These are phyloP conservation scores for Stenogyne calaminthoides DNA, from an alignment of 305 asterid genomes.

Conservation along the genomic window DNA sequence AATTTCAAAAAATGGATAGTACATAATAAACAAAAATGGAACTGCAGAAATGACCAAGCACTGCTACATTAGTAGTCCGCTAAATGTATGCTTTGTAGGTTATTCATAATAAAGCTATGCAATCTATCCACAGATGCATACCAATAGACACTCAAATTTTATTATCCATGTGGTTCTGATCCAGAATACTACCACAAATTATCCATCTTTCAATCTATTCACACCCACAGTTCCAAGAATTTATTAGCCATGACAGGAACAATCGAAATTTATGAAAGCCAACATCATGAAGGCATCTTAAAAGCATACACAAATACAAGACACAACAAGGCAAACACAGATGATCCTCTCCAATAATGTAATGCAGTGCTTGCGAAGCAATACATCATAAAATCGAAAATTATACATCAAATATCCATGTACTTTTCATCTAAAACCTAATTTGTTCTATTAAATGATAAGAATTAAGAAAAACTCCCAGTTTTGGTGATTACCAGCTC, in stretches of 20 bases:
- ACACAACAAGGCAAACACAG: slow-evolving; percentile 5
- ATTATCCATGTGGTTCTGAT: neutral
- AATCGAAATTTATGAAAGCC: neutral
- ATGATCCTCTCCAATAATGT: slow-evolving; percentile 5
- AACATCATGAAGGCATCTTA: slow-evolving; percentile 4
- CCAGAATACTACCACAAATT: neutral
- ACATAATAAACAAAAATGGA: neutral
- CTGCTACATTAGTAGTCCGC: neutral
- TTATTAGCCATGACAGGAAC: slow-evolving; percentile 8
- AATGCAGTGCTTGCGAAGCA: neutral
- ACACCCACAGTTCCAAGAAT: slow-evolving; percentile 9
- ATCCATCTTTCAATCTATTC: neutral
- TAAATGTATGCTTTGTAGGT: neutral
- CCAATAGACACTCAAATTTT: neutral
- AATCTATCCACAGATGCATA: neutral
- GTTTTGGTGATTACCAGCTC: slow-evolving; percentile 3
- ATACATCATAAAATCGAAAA: neutral
- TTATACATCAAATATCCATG: neutral
- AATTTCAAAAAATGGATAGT: neutral
- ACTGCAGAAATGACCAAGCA: neutral
- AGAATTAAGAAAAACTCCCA: slow-evolving; percentile 6
- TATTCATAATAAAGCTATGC: neutral
- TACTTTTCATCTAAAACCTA: neutral
- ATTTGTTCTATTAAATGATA: neutral
- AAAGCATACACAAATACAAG: neutral